Evolutionary conservation across 176 grass and related monocot genomes (phyloP), one percentile per base, ranked within the genome.

Genomic region (Eleusine coracana): DNA sequence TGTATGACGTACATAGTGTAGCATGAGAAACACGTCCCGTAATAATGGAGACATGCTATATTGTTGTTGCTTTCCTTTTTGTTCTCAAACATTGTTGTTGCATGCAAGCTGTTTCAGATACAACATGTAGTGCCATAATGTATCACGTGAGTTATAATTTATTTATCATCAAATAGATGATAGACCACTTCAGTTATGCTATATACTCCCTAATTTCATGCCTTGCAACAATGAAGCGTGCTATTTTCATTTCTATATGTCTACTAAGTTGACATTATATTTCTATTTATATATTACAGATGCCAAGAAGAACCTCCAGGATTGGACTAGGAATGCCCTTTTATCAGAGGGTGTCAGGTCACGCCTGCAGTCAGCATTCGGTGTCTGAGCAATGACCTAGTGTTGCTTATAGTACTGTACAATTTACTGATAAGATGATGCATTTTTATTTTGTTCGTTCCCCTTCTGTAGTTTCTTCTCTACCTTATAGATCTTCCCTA

Each of bases 291-390:
- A 45, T 54, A 64, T 41, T 83, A 50, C 95, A 97, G 95, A 97
- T 92, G 95, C 95, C 42, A 97, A 91, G 92, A 94, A 94, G 82
- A 93, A 97, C 51, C 67, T 97, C 44, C 84, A 91, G 72, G 90
- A 88, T 83, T 94, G 92, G 66, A 87, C 95, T 77, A 73, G 34
- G 70, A 77, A 66, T 66, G 82, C 88, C 2, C 82, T 97, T 14
- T 76, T 97, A 49, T 80, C 95, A 81, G 92, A 85, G 21, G 85
- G 76, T 15, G 88, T 97, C 56, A 82, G 84, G 11, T 97, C 95
- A 38, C 90, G 88, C 7, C 52, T 97, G 71, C 95, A 87, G 48
- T 91, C 95, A 67, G 95, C 95, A 76, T 97, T 97, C 12, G 91
- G 83, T 29, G 84, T 97, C 76, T 72, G 84, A 91, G 51, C 79